These are phyloP conservation scores for Phaeosphaeriaceae sp. DNA, from an alignment of 2,329 filamentous ascomycete genomes.

Conservation along the genomic window DNA sequence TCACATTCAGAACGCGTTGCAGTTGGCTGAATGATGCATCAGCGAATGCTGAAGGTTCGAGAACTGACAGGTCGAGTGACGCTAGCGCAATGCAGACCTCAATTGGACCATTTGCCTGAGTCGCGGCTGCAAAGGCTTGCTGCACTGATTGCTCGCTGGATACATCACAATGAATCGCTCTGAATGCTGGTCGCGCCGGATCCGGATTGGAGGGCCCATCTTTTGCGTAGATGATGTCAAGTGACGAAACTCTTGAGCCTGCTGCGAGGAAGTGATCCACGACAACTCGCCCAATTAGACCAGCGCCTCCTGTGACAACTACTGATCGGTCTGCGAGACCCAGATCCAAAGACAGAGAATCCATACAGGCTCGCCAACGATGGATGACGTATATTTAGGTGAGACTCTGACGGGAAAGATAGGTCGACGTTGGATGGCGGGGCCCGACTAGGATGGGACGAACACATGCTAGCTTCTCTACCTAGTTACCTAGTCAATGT, in stretches of 20 bases:
- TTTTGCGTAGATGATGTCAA: constrained; percentile 36
- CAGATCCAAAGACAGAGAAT: constrained; percentile 32
- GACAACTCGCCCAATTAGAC: constrained; percentile 49
- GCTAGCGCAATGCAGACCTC: constrained; percentile 53
- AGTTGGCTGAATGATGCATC: constrained; percentile 52
- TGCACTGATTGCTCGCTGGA: constrained; percentile 42
- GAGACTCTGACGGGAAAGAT: not conserved
- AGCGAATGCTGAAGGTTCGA: constrained; percentile 47
- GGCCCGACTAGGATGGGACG: not conserved
- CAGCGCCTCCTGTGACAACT: constrained; percentile 51
- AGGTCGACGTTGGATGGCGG: not conserved
- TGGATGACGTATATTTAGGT: not conserved
- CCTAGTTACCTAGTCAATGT: too few species aligned
- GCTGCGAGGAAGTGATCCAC: constrained; percentile 52
- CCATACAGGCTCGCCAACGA: constrained; percentile 5
- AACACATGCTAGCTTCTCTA: not conserved
- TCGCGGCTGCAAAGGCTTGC: constrained; percentile 44
- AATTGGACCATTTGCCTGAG: constrained; percentile 44
- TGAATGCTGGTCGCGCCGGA: constrained; percentile 3
- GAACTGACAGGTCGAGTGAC: constrained; percentile 52
- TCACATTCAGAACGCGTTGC: constrained; percentile 51
- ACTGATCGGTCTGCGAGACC: constrained; percentile 49
- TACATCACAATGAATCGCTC: constrained; percentile 43
- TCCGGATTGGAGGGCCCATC: constrained; percentile 1
- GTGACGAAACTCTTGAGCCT: constrained; percentile 50